Conservation (phyloP, 495 filamentous ascomycete species). For the Daldinia grandis region DNA sequence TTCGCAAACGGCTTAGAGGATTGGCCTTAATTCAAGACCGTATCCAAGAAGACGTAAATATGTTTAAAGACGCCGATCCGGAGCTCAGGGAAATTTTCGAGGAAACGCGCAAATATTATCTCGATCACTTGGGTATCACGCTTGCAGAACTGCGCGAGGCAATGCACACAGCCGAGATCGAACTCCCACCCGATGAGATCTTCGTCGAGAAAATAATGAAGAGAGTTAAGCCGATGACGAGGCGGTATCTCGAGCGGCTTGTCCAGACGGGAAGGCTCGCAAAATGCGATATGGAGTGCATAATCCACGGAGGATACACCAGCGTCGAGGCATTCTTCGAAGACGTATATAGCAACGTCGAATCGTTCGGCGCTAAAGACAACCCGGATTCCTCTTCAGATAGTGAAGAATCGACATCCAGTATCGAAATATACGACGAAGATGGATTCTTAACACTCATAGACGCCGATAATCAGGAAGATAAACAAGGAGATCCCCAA, state of each 20-base stretch:
- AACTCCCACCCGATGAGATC: not conserved
- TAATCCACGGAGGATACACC: slow-evolving; percentile 14
- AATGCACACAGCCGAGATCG: not conserved
- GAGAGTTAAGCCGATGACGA: slow-evolving; percentile 11
- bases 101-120: slow-evolving; percentile 1
- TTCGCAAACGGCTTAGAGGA: not conserved
- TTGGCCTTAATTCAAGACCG: not conserved
- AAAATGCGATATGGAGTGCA: slow-evolving; percentile 14
- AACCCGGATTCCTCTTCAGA: not conserved
- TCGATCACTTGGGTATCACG: slow-evolving; percentile 12
- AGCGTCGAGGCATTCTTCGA: slow-evolving; percentile 22
- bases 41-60: not conserved
- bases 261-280: not conserved
- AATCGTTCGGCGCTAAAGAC: not conserved
- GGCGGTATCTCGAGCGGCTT: slow-evolving; percentile 7
- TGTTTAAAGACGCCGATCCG: not conserved
- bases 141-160: slow-evolving; percentile 6
- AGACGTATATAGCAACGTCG: slow-evolving; percentile 1
- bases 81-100: not conserved
- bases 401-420: not conserved
- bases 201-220: slow-evolving; percentile 21
- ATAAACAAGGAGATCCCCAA: not conserved
- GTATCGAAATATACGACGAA: slow-evolving; percentile 16
- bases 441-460: slow-evolving; percentile 6
- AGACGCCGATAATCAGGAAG: not conserved